A percentile compares a stretch with the other conserved stretches of the same genome.
These are phyloP conservation scores for Thalassiosira profunda DNA, from an alignment of 108 stramenopile species.

Conservation along the genomic window DNA sequence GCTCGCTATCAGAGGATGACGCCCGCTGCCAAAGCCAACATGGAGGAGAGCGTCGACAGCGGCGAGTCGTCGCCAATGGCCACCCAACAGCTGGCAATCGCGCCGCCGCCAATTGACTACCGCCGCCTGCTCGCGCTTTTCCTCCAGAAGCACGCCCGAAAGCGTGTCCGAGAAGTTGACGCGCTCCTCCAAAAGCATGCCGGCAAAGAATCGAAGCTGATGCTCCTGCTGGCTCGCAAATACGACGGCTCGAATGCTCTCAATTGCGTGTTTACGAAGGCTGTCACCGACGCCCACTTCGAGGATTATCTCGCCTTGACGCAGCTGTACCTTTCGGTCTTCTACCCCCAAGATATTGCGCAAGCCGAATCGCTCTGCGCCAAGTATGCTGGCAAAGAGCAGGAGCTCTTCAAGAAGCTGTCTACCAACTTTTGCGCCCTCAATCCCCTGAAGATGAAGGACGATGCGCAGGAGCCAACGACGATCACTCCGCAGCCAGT, in stretches of 20 bases:
- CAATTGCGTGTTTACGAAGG: neutral
- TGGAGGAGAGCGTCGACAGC: no score
- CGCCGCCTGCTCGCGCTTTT: no score
- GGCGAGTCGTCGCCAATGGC: no score
- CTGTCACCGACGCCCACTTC: neutral
- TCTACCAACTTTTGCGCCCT: constrained; percentile 13
- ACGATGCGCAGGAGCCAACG: neutral
- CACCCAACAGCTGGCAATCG: no score
- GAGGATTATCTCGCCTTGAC: constrained; percentile 7
- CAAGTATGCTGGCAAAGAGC: constrained; percentile 13
- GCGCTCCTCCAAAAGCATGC: neutral
- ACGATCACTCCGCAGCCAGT: neutral
- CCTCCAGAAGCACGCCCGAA: no score
- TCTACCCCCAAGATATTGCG: neutral
- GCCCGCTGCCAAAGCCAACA: no score
- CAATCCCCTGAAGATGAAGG: constrained; percentile 13
- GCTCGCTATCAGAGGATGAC: no score
- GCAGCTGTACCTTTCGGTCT: constrained; percentile 3
- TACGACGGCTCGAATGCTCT: constrained; percentile 33
- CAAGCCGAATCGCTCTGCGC: constrained; percentile 1
- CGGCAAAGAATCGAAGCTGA: constrained; percentile 35
- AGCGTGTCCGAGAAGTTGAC: neutral
- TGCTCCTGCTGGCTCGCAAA: constrained; percentile 21
- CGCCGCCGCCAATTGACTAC: no score
- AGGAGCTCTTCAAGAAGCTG: constrained; percentile 13